Base-by-base conservation (phyloP, 345 rosid species). In the Arabidopsis arenosa region DNA sequence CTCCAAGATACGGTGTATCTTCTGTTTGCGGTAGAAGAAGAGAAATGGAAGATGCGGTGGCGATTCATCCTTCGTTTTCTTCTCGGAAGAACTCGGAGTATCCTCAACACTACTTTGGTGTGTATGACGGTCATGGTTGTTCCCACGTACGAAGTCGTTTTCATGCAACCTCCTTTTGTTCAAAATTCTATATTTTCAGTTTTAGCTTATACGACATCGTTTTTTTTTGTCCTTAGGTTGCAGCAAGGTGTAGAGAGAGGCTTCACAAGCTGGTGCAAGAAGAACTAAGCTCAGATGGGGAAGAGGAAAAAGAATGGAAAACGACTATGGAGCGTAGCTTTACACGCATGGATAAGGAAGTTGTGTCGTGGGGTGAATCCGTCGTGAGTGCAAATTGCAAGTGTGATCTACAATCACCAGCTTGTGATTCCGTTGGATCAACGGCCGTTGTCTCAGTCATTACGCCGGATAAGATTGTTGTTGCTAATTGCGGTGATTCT, bases 401-500 rank as follows among this genome's bases (percentile, higher is more conserved):
- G 37, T 90, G 96, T 45, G 93, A 88, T 80, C 84, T 88, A 61
- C 91, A 76, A 52, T 48, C 87, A 2, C 88, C 90, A 7, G 81
- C 81, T 59, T 88, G 86, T 49, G 91, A 88, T 12, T 85, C 93
- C 9, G 96, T 89, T 0, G 97, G 97, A 72, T 90, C 98, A 7
- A 93, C 97, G 2, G 95, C 97, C 1, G 90, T 90, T n/a, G 89
- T 86, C 21, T 87, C 94, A 0, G 70, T 93, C 60, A 69, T 93
- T 7, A 88, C 90, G 1, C 82, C 80, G 9, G 88, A 87, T 18
- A 85, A 88, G 77, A 84, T 91, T 11, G 32, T 90, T 1, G 88
- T 90, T 8, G 89, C 98, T 2, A 93, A 93, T 66, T 90, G 97
- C 23, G 98, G 98, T 5, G 98, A 93, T 65, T 93, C 98, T 0